Evolutionary conservation across 768 basidiomycete species (phyloP).

Genomic region (Phaeolepiota aurea): DNA sequence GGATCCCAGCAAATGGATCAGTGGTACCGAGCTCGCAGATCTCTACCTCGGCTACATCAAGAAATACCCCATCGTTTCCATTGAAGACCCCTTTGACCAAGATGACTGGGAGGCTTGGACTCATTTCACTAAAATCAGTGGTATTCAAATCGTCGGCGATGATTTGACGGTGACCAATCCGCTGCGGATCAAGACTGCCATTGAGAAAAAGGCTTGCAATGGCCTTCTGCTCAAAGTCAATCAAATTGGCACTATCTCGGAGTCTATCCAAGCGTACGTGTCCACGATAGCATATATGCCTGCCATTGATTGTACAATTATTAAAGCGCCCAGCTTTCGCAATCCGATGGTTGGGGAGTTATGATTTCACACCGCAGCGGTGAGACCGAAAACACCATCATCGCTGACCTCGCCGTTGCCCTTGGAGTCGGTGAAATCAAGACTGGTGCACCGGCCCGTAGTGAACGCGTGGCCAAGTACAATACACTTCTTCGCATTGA

Average conservation of each 20-base stretch:
- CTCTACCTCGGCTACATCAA: conserved; percentile 80
- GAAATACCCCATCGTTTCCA: conserved; percentile 93
- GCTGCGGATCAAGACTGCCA: conserved; percentile 93
- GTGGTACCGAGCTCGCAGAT: conserved; percentile 87
- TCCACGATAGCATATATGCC: background rate
- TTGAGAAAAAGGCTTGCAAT: conserved; percentile 99
- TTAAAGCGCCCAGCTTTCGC: conserved; percentile 83
- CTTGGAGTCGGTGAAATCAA: conserved; percentile 94
- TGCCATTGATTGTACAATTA: conserved; percentile 3
- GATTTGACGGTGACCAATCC: conserved; percentile 99
- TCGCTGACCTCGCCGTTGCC: conserved; percentile 92
- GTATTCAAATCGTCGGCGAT: conserved; percentile 90
- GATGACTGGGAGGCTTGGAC: conserved; percentile 99
- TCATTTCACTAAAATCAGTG: conserved; percentile 73
- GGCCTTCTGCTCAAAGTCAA: conserved; percentile 98
- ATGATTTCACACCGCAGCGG: conserved; percentile 99
- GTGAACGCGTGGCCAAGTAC: conserved; percentile 96
- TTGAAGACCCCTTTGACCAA: conserved; percentile 99
- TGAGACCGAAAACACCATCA: conserved; percentile 96
- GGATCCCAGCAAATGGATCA: conserved; percentile 93
- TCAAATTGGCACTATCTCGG: conserved; percentile 98
- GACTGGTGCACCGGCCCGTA: conserved; percentile 94
- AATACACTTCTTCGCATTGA: conserved; percentile 86
- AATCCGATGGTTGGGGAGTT: conserved; percentile 96
- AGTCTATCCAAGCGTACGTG: conserved; percentile 94